Percentiles rank a stretch among this genome's conserved stretches.
These are phyloP conservation scores for Chaetothyriales sp. DNA, from an alignment of 2,329 filamentous ascomycete genomes.

Conservation along the genomic window DNA sequence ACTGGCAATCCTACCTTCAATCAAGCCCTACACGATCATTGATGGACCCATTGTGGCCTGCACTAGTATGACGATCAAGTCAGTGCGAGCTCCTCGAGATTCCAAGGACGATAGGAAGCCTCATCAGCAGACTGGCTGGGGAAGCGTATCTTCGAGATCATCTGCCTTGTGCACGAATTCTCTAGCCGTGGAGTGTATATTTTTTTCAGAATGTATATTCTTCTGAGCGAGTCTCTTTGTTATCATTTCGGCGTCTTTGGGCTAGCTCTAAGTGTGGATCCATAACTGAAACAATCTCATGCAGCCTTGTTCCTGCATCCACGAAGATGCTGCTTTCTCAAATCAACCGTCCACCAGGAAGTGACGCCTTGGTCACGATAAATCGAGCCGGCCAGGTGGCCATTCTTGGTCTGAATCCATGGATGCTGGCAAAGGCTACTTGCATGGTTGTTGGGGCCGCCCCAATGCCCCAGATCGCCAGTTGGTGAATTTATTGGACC, in stretches of 20 bases:
- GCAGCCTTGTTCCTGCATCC: not conserved
- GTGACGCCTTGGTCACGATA: not conserved
- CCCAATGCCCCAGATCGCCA: constrained; percentile 13
- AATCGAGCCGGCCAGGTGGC: constrained; percentile 5
- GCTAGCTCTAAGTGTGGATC: not conserved
- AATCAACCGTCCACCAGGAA: not conserved
- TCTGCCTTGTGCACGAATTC: not conserved
- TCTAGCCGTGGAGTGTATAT: not conserved
- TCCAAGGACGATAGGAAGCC: not conserved
- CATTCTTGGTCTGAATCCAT: constrained; percentile 15
- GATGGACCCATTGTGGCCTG: not conserved
- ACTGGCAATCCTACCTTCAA: not conserved
- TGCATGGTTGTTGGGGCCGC: constrained; percentile 16
- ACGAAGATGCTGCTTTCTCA: not conserved
- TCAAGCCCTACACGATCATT: not conserved
- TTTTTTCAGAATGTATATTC: not conserved
- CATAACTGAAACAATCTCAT: not conserved
- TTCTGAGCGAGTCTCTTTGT: not conserved
- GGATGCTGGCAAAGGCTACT: constrained; percentile 15
- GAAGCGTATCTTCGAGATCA: not conserved
- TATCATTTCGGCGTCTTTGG: not conserved
- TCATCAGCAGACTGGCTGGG: not conserved
- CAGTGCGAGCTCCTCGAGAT: not conserved
- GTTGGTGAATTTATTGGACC: constrained; percentile 15
- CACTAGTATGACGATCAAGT: not conserved